These are phyloP conservation scores for Candolleomyces efflorescens DNA, from an alignment of 768 basidiomycete genomes.

Conservation along the genomic window DNA sequence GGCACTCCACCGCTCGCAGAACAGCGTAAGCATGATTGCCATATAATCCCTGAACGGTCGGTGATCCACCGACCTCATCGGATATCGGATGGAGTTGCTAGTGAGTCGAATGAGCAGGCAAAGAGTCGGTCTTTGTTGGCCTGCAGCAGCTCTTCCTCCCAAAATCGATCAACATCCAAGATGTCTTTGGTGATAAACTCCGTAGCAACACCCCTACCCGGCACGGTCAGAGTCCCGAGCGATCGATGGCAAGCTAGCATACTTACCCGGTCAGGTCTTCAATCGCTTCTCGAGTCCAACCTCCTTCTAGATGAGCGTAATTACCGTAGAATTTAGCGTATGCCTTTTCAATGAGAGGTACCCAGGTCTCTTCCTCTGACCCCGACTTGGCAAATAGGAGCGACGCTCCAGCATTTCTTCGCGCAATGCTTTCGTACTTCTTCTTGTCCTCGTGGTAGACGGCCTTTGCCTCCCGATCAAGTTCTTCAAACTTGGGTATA, in stretches of 20 bases:
- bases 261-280: conserved; percentile 54
- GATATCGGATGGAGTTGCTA: conserved; percentile 29
- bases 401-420: conserved; percentile 37
- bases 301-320: conserved; percentile 39
- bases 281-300: conserved; percentile 42
- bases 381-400: conserved; percentile 48
- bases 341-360: conserved; percentile 53
- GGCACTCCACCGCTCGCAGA: conserved; percentile 34
- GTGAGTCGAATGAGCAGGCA: conserved; percentile 42
- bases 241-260: background rate
- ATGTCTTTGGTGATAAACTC: conserved; percentile 41
- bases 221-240: no score
- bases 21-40: conserved; percentile 40
- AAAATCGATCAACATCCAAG: conserved; percentile 45
- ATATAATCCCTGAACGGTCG: conserved; percentile 23
- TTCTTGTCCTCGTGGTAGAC: conserved; percentile 51
- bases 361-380: conserved; percentile 51
- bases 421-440: conserved; percentile 37
- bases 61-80: conserved; percentile 14
- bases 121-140: conserved; percentile 51
- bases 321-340: conserved; percentile 54
- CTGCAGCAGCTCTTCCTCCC: conserved; percentile 47
- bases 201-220: conserved; percentile 33
- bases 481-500: conserved; percentile 50
- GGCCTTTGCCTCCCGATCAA: conserved; percentile 31